Evolutionary conservation across 768 basidiomycete species (phyloP).

Genomic region (Amanita pseudoporphyria): DNA sequence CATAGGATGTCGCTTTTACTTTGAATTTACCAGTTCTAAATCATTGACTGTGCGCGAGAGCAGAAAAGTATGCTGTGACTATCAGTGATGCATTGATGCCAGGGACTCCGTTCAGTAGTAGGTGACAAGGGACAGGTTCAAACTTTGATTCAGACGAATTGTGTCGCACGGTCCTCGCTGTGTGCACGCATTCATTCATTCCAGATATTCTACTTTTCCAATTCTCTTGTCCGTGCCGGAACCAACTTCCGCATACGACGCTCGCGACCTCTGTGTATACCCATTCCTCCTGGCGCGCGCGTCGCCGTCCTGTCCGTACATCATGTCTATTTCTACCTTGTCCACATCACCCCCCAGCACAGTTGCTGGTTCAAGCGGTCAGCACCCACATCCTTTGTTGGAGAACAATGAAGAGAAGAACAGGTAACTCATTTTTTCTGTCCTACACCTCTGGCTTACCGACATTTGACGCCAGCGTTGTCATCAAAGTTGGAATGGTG

Average conservation of each 20-base stretch:
- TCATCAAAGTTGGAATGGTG: slow-evolving; percentile 99
- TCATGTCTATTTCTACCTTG: slow-evolving; percentile 40
- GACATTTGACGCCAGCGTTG: slow-evolving; percentile 47
- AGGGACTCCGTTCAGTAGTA: no score
- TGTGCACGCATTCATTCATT: background rate
- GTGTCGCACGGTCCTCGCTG: background rate
- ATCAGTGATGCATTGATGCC: no score
- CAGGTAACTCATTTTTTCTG: slow-evolving; percentile 28
- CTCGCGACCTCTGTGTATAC: slow-evolving; percentile 12
- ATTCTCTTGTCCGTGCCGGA: slow-evolving; percentile 20
- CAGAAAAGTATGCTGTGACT: no score
- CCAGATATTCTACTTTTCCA: slow-evolving; percentile 17
- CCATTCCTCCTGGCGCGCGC: slow-evolving; percentile 11
- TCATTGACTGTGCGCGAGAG: no score
- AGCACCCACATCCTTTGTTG: slow-evolving; percentile 36
- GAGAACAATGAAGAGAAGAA: slow-evolving; percentile 72
- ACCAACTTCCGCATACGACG: slow-evolving; percentile 12
- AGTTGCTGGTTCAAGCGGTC: slow-evolving; percentile 41
- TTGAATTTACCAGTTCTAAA: no score
- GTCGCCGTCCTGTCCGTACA: slow-evolving; percentile 12
- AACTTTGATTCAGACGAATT: no score
- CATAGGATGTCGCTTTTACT: no score
- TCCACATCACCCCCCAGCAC: slow-evolving; percentile 33
- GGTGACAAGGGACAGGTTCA: no score
- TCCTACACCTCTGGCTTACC: slow-evolving; percentile 1